These are phyloP conservation scores for Nakaseomyces glabratus DNA, from an alignment of 1,139 yeast species.

Conservation along the genomic window DNA sequence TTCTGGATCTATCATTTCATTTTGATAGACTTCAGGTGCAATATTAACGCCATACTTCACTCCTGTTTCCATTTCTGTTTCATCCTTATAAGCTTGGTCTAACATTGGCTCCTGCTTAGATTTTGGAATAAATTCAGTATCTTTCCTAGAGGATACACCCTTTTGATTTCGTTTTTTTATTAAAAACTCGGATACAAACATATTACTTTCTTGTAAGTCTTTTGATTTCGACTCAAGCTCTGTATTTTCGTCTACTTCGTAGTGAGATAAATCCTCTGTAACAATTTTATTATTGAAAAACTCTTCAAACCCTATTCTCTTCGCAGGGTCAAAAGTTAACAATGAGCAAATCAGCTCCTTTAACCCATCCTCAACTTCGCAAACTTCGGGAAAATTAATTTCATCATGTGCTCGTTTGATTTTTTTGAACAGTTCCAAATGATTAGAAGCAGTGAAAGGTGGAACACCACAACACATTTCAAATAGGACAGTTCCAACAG, in stretches of 20 bases:
- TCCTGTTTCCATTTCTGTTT: slow-evolving; percentile 3
- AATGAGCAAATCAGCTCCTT: slow-evolving; percentile 63
- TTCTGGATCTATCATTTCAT: slow-evolving; percentile 5
- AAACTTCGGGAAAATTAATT: slow-evolving; percentile 62
- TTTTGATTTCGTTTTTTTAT: background rate
- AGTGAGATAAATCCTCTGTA: slow-evolving; percentile 29
- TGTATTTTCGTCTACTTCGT: slow-evolving; percentile 29
- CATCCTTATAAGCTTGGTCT: background rate
- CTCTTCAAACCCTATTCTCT: slow-evolving; percentile 79
- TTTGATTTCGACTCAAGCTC: slow-evolving; percentile 50
- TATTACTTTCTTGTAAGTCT: slow-evolving; percentile 52
- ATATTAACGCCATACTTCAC: slow-evolving; percentile 3
- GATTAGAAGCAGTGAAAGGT: slow-evolving; percentile 89
- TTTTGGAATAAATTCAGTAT: background rate
- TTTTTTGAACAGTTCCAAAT: slow-evolving; percentile 74
- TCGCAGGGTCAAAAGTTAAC: slow-evolving; percentile 75
- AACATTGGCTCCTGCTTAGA: background rate
- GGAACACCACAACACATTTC: slow-evolving; percentile 95
- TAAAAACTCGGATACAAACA: slow-evolving; percentile 75
- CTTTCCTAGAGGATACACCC: background rate
- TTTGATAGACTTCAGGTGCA: slow-evolving; percentile 4
- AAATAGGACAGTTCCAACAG: slow-evolving; percentile 90
- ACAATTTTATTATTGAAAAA: slow-evolving; percentile 55
- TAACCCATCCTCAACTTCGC: slow-evolving; percentile 40
- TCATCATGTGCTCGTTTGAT: slow-evolving; percentile 75